Conservation (phyloP, 2,329 filamentous ascomycete genomes). For the Colletotrichum camelliae region DNA sequence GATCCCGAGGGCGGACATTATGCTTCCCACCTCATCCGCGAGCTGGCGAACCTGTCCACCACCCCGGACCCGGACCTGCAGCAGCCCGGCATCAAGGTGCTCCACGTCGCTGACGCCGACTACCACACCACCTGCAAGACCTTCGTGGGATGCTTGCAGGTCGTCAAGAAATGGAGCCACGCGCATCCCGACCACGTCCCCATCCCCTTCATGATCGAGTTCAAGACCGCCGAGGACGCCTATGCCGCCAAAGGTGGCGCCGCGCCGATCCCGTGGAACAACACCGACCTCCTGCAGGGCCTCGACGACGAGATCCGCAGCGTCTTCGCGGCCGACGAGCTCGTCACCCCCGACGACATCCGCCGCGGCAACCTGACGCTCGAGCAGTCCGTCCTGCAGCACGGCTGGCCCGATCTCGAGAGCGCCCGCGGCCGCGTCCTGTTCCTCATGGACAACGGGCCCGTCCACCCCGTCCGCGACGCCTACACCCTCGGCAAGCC, state of each 20-base stretch:
- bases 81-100: conserved; percentile 51
- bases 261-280: conserved; percentile 47
- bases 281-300: conserved; percentile 42
- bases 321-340: conserved; percentile 41
- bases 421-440: conserved; percentile 49
- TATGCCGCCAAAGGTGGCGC: conserved; percentile 33
- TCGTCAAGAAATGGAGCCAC: conserved; percentile 50
- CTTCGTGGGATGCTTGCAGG: conserved; percentile 45
- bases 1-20: conserved; percentile 54
- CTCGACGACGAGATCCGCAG: conserved; percentile 53
- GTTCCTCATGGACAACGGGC: conserved; percentile 57
- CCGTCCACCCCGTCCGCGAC: conserved; percentile 39
- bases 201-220: conserved; percentile 54
- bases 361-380: conserved; percentile 45
- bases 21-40: conserved; percentile 47
- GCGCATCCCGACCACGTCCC: conserved; percentile 48
- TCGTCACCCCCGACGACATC: conserved; percentile 53
- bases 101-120: conserved; percentile 56
- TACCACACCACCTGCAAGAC: conserved; percentile 51
- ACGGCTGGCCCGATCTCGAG: conserved; percentile 54
- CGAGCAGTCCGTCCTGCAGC: conserved; percentile 47
- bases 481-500: conserved; percentile 39
- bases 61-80: conserved; percentile 43
- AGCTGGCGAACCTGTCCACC: conserved; percentile 40
- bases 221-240: conserved; percentile 42